These are phyloP conservation scores for Helotiales sp. DNA, from an alignment of 2,329 filamentous ascomycete species.

Conservation along the genomic window DNA sequence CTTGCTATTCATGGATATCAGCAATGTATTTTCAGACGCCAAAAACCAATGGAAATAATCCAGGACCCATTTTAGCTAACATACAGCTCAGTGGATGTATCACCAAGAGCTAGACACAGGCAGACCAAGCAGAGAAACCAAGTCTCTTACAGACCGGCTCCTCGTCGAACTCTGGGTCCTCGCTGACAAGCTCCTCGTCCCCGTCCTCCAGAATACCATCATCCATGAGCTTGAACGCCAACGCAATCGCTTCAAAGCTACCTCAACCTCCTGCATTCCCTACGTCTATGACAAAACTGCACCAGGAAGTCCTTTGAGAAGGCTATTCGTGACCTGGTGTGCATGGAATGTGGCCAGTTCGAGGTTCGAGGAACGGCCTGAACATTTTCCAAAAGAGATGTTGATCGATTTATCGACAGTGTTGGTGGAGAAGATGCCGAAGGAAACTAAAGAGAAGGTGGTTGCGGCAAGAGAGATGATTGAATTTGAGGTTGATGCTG, in stretches of 20 bases:
- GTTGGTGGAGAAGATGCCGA: too few species aligned
- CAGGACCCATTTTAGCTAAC: too few species aligned
- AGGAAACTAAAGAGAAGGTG: neutral
- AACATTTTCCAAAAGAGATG: slow-evolving; percentile 1
- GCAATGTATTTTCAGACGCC: too few species aligned
- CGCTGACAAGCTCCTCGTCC: slow-evolving; percentile 9
- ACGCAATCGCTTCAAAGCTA: neutral
- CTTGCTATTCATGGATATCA: too few species aligned
- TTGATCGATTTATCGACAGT: slow-evolving; percentile 1
- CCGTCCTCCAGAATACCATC: slow-evolving; percentile 6
- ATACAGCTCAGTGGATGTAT: neutral
- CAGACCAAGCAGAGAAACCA: too few species aligned
- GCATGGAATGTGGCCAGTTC: neutral
- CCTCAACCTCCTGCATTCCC: neutral
- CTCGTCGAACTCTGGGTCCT: slow-evolving; percentile 14
- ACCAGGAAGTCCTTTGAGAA: neutral
- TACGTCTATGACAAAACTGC: neutral
- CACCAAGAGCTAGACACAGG: neutral
- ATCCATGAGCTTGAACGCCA: slow-evolving; percentile 1
- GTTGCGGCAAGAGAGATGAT: neutral
- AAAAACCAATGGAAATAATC: too few species aligned
- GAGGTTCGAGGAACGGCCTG: neutral
- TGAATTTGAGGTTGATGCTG: too few species aligned
- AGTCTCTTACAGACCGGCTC: neutral
- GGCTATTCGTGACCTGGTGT: neutral